Percentiles rank a stretch among this genome's conserved stretches.
Evolutionary conservation across 2,329 filamentous ascomycete genomes (phyloP).

Genomic region (Botrytis byssoidea): DNA sequence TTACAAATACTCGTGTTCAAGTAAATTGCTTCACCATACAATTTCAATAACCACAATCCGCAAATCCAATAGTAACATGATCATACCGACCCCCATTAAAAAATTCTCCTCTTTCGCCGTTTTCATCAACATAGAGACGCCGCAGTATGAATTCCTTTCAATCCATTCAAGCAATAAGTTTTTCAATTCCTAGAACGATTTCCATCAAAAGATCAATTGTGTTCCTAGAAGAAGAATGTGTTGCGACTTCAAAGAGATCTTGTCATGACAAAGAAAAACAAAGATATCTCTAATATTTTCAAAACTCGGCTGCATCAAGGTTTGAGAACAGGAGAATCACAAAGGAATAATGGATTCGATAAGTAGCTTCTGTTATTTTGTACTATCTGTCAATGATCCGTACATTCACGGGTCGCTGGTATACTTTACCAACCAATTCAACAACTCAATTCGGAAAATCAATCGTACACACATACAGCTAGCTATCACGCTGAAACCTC

Average conservation of each 20-base stretch:
- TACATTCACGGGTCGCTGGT: neutral
- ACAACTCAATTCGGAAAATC: neutral
- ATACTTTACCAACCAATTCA: neutral
- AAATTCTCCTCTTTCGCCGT: neutral
- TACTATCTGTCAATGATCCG: neutral
- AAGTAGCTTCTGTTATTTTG: conserved; percentile 5
- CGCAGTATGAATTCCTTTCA: neutral
- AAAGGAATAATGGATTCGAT: conserved; percentile 1
- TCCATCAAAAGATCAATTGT: conserved; percentile 6
- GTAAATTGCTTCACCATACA: neutral
- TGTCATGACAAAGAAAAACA: conserved; percentile 10
- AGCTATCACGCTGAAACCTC: neutral
- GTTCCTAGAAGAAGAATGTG: neutral
- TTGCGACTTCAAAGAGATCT: neutral
- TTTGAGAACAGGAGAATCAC: neutral
- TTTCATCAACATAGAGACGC: neutral
- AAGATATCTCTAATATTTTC: neutral
- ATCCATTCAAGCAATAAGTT: neutral
- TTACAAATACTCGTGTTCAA: neutral
- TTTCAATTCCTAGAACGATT: neutral
- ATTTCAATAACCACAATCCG: neutral
- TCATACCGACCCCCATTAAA: neutral
- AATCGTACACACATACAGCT: neutral
- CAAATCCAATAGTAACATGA: too few relatives aligned
- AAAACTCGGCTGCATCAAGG: neutral